Evolutionary conservation across 2,329 filamentous ascomycete genomes (phyloP).

Genomic region (Biscogniauxia sp.): DNA sequence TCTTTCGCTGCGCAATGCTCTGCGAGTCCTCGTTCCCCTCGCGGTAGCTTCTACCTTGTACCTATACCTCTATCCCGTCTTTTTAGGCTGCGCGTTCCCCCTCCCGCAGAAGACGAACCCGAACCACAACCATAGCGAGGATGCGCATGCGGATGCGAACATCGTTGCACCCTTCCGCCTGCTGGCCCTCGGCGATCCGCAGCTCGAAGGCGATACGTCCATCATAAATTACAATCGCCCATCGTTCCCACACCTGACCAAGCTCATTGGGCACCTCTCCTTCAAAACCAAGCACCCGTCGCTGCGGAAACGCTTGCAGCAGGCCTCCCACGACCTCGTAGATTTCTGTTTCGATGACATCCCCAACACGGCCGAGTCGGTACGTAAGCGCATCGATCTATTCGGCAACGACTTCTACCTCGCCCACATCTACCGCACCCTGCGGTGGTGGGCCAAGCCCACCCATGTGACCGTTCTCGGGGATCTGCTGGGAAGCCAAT

Average conservation of each 20-base stretch:
- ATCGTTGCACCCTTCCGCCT: slow-evolving; percentile 74
- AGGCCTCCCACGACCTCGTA: slow-evolving; percentile 55
- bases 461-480: slow-evolving; percentile 88
- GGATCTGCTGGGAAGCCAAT: slow-evolving; percentile 91
- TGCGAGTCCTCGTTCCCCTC: slow-evolving; percentile 60
- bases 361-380: slow-evolving; percentile 61
- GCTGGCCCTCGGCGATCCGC: slow-evolving; percentile 85
- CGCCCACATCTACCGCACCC: slow-evolving; percentile 82
- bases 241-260: slow-evolving; percentile 52
- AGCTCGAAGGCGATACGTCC: slow-evolving; percentile 88
- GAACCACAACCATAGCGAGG: background rate
- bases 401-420: slow-evolving; percentile 94
- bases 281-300: slow-evolving; percentile 45
- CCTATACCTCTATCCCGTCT: slow-evolving; percentile 83
- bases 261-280: slow-evolving; percentile 45
- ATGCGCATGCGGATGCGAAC: slow-evolving; percentile 11
- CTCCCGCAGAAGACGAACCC: slow-evolving; percentile 33
- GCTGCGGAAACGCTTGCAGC: slow-evolving; percentile 51
- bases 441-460: slow-evolving; percentile 80
- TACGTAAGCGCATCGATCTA: slow-evolving; percentile 80
- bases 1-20: slow-evolving; percentile 53
- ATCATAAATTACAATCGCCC: slow-evolving; percentile 60
- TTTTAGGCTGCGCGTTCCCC: slow-evolving; percentile 80
- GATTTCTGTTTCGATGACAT: slow-evolving; percentile 68
- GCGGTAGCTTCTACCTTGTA: slow-evolving; percentile 70